Conservation (phyloP, 2,329 filamentous ascomycete species). For the Magnaporthales sp. region DNA sequence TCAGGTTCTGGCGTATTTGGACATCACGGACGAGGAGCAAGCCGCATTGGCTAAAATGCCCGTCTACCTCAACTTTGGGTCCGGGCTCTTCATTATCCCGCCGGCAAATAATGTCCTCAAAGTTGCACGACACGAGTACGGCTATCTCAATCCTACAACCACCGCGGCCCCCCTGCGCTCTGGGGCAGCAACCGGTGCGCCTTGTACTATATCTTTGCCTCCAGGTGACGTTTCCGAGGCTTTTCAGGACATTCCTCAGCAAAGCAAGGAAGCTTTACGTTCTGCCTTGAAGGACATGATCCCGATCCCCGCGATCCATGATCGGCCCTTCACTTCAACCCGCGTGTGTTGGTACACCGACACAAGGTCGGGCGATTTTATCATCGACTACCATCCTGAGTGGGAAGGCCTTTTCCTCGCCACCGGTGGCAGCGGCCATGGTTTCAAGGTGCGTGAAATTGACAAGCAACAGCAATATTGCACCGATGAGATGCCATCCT, state of each 20-base stretch:
- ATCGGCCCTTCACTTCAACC: constrained; percentile 51
- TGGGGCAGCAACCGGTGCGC: constrained; percentile 3
- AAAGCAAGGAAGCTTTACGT: constrained; percentile 55
- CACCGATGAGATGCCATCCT: not conserved
- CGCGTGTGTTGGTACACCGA: constrained; percentile 71
- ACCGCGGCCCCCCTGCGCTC: constrained; percentile 11
- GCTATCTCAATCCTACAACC: constrained; percentile 48
- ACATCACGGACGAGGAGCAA: constrained; percentile 65
- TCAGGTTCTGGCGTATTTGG: constrained; percentile 71
- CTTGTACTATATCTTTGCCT: constrained; percentile 26
- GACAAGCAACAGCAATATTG: not conserved
- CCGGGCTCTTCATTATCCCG: constrained; percentile 67
- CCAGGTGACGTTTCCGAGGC: constrained; percentile 40
- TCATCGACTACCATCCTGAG: constrained; percentile 60
- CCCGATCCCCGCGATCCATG: constrained; percentile 43
- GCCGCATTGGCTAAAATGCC: constrained; percentile 55
- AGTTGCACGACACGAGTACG: constrained; percentile 60
- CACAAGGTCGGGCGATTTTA: constrained; percentile 62
- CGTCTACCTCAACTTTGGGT: constrained; percentile 62
- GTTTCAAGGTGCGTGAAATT: constrained; percentile 39
- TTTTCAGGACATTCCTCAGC: constrained; percentile 41
- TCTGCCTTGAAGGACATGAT: constrained; percentile 51
- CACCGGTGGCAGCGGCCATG: constrained; percentile 56
- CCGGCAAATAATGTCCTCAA: constrained; percentile 56
- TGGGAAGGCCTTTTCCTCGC: constrained; percentile 51